Evolutionary conservation across 2,329 filamentous ascomycete genomes (phyloP).

Genomic region (Sarocladium oryzae): DNA sequence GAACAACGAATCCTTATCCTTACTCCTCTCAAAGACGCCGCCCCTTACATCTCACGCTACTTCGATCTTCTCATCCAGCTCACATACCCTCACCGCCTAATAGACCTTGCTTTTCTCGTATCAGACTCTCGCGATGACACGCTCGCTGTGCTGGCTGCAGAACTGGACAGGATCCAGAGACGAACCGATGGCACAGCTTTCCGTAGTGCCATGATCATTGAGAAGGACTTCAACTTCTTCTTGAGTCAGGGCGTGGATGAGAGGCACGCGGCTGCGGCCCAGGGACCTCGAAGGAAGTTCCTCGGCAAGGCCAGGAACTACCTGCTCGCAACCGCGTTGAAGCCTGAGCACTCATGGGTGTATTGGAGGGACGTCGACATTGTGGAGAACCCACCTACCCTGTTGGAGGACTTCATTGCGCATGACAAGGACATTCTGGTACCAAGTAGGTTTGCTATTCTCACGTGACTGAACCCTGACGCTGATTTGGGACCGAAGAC

Average conservation of each 20-base stretch:
- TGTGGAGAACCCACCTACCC: slow-evolving; percentile 76
- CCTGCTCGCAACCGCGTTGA: slow-evolving; percentile 73
- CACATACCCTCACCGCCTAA: slow-evolving; percentile 89
- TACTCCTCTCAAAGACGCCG: slow-evolving; percentile 87
- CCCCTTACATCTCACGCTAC: slow-evolving; percentile 75
- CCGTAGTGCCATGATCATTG: slow-evolving; percentile 73
- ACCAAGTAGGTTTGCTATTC: slow-evolving; percentile 62
- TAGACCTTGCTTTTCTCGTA: slow-evolving; percentile 91
- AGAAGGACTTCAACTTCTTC: slow-evolving; percentile 81
- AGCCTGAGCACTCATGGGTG: slow-evolving; percentile 94
- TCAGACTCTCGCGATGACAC: slow-evolving; percentile 91
- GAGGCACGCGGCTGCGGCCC: slow-evolving; percentile 78
- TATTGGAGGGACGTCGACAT: slow-evolving; percentile 99
- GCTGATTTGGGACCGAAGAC: slow-evolving; percentile 47
- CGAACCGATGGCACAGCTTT: slow-evolving; percentile 76
- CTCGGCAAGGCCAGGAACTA: slow-evolving; percentile 93
- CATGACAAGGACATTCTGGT: slow-evolving; percentile 91
- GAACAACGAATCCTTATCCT: slow-evolving; percentile 85
- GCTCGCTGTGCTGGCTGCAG: slow-evolving; percentile 73
- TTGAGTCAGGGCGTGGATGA: slow-evolving; percentile 75
- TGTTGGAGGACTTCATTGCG: slow-evolving; percentile 91
- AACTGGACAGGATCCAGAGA: slow-evolving; percentile 83
- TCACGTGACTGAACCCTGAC: not conserved
- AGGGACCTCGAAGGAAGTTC: slow-evolving; percentile 82
- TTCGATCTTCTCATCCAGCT: slow-evolving; percentile 88